phyloP scores from a whole-genome alignment of 1,139 yeast genomes.

The Debaryomycetaceae sp. region DNA sequence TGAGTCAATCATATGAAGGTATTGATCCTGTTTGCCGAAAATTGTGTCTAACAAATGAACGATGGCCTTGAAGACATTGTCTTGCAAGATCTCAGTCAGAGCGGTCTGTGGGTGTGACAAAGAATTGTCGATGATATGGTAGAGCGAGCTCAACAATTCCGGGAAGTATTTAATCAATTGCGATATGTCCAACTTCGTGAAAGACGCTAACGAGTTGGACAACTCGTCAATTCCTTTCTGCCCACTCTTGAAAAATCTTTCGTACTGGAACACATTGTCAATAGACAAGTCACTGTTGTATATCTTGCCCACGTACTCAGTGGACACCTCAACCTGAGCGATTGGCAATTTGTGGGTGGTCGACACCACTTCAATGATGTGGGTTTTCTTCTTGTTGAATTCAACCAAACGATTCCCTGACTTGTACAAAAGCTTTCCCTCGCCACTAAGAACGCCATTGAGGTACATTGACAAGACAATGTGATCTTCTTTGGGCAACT shows the following conservation, averaged over 20 bases:
- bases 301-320: slow-evolving; percentile 68
- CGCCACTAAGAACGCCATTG: slow-evolving; percentile 62
- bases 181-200: slow-evolving; percentile 41
- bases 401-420: slow-evolving; percentile 40
- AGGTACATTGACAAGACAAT: slow-evolving; percentile 56
- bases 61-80: slow-evolving; percentile 48
- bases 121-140: slow-evolving; percentile 34
- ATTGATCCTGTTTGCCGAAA: slow-evolving; percentile 65
- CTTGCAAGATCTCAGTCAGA: slow-evolving; percentile 32
- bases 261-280: slow-evolving; percentile 56
- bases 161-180: slow-evolving; percentile 53
- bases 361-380: slow-evolving; percentile 33
- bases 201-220: slow-evolving; percentile 34
- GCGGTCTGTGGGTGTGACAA: slow-evolving; percentile 20
- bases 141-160: slow-evolving; percentile 42
- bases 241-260: slow-evolving; percentile 38
- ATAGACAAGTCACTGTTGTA: slow-evolving; percentile 60
- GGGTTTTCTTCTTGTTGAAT: slow-evolving; percentile 33
- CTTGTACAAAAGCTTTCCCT: slow-evolving; percentile 42
- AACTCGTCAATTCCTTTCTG: slow-evolving; percentile 44
- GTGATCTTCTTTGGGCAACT: slow-evolving; percentile 45
- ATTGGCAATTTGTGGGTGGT: slow-evolving; percentile 31
- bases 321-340: slow-evolving; percentile 53
- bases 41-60: slow-evolving; percentile 59
- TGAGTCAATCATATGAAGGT: slow-evolving; percentile 50